A percentile compares a stretch with the other conserved stretches of the same genome.
Conservation (phyloP, 495 filamentous ascomycete species). For the Neurospora sp. region DNA sequence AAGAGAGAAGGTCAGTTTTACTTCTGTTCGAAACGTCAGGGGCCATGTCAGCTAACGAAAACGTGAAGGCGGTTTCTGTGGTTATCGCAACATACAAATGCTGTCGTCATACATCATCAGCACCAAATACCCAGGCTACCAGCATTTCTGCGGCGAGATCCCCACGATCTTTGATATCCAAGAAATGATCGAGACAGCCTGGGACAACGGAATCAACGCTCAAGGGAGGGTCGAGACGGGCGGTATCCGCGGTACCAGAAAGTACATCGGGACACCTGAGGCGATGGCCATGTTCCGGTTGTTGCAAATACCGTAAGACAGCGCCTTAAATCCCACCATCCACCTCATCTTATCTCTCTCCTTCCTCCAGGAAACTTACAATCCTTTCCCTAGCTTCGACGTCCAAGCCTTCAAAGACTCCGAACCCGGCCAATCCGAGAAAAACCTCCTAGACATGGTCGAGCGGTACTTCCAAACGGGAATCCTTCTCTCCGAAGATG, state of each 20-base stretch:
- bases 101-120: slow-evolving; percentile 66
- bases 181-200: slow-evolving; percentile 80
- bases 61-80: slow-evolving; percentile 71
- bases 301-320: slow-evolving; percentile 52
- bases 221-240: slow-evolving; percentile 73
- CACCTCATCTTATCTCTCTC: background rate
- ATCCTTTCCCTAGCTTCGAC: slow-evolving; percentile 19
- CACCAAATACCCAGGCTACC: slow-evolving; percentile 43
- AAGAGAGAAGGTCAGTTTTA: slow-evolving; percentile 46
- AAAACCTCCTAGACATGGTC: slow-evolving; percentile 50
- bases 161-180: slow-evolving; percentile 80
- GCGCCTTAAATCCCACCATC: slow-evolving; percentile 17
- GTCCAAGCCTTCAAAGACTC: slow-evolving; percentile 27
- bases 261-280: slow-evolving; percentile 94
- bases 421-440: slow-evolving; percentile 22
- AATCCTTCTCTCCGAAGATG: slow-evolving; percentile 14
- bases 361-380: background rate
- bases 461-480: slow-evolving; percentile 63
- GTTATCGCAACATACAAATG: slow-evolving; percentile 98
- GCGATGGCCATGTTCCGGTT: slow-evolving; percentile 71
- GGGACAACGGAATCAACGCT: slow-evolving; percentile 76
- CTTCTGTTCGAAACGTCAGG: background rate
- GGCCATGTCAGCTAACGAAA: background rate
- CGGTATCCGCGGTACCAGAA: slow-evolving; percentile 76
- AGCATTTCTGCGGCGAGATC: slow-evolving; percentile 49